Conservation (phyloP, 306 rosid genomes). For the Dryas drummondii region DNA sequence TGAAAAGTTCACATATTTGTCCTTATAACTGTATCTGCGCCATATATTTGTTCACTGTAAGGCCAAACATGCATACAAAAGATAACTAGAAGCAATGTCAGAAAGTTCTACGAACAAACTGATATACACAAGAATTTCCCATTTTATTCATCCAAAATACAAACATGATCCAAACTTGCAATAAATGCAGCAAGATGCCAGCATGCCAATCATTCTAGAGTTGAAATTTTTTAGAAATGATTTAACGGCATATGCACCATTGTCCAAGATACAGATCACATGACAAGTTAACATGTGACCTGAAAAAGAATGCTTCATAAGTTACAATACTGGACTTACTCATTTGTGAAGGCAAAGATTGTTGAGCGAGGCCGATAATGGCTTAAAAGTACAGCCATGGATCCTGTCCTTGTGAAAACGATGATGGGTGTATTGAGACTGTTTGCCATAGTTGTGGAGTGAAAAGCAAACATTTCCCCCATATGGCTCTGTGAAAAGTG, state of each 20-base stretch:
- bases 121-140: neutral
- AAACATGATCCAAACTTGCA: neutral
- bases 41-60: neutral
- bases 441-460: conserved; percentile 86
- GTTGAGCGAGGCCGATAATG: conserved; percentile 86
- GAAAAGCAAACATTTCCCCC: conserved; percentile 95
- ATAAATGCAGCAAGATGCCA: neutral
- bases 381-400: conserved; percentile 91
- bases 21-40: neutral
- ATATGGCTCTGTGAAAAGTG: conserved; percentile 62
- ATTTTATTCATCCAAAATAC: neutral
- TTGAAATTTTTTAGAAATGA: neutral
- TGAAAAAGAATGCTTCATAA: neutral
- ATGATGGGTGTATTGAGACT: conserved; percentile 71
- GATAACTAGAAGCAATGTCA: neutral
- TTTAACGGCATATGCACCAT: neutral
- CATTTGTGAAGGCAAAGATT: conserved; percentile 94
- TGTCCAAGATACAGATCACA: neutral
- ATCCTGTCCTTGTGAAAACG: conserved; percentile 94
- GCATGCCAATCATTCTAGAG: neutral
- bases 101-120: neutral
- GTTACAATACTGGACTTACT: conserved; percentile 53
- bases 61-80: neutral
- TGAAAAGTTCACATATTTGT: neutral
- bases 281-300: neutral